Evolutionary conservation across 176 grass and related monocot genomes (phyloP).

Genomic region (Triticum dicoccoides): DNA sequence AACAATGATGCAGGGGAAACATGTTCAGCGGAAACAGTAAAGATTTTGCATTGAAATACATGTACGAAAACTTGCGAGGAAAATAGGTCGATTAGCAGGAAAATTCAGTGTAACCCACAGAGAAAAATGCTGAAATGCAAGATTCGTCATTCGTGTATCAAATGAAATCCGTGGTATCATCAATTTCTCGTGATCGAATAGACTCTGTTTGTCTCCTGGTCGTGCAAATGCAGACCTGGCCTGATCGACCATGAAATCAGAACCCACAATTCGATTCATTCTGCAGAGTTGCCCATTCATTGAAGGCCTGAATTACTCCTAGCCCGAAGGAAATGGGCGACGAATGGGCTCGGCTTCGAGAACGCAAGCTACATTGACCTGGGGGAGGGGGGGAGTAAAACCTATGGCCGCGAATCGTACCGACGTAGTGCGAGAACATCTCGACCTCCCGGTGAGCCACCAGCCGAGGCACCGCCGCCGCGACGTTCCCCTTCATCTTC

Average conservation of each 20-base stretch:
- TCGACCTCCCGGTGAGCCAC: constrained; percentile 60
- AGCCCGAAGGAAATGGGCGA: not conserved
- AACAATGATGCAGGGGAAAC: not conserved
- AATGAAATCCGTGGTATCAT: not conserved
- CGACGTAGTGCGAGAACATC: constrained; percentile 76
- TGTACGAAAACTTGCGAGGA: too few species aligned
- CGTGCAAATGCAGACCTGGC: not conserved
- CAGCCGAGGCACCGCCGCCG: constrained; percentile 48
- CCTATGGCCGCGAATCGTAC: constrained; percentile 20
- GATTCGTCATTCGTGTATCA: not conserved
- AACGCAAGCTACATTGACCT: not conserved
- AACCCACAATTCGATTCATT: not conserved
- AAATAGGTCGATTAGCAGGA: not conserved
- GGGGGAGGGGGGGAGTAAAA: not conserved
- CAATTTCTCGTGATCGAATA: not conserved
- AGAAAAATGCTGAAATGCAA: not conserved
- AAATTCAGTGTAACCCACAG: not conserved
- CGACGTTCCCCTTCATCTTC: not conserved
- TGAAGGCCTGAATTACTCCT: not conserved
- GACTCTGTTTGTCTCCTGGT: not conserved
- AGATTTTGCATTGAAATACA: not conserved
- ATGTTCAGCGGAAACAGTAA: not conserved
- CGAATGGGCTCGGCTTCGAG: not conserved
- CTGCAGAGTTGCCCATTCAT: not conserved
- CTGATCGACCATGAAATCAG: not conserved